Base-by-base conservation (phyloP, 2,329 filamentous ascomycete species). In the Pseudogymnoascus sp. region DNA sequence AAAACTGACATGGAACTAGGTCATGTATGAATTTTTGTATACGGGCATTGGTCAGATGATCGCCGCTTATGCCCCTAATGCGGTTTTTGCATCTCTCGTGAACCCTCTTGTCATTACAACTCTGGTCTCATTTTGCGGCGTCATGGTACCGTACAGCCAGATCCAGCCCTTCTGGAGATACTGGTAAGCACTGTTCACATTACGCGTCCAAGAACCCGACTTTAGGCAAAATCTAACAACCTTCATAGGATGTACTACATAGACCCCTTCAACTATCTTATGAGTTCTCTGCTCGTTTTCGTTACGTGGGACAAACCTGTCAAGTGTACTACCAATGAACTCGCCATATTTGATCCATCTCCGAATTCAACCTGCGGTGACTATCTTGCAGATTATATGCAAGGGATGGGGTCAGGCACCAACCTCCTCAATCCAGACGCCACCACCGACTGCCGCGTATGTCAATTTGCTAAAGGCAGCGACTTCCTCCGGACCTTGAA, bases 41-140 rank as follows among this genome's bases (percentile, higher is more conserved):
- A 83, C 80, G 0, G 80, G 80, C 1, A 82, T 88, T 55, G 85
- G 84, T 0, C 84, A 87, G 67, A 83, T 84, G 68, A 76, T 86
- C 16, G 83, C 83, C 0, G 83, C 84, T 0, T 86, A 85, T 64
- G 81, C 83, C 0, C 84, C 84, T 0, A 86, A 84, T 65, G 82
- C 79, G 39, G 79, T 84, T 11, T 85, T 85, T 52, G 84, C 84
- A 0, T 76, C 82, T 0, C 76, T 86, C 5, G 78, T 80, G 65
- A 86, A 85, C 65, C 83, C 83, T 0, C 69, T 86, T 0, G 61
- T 86, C 12, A 74, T 86, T 62, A 78, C 80, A 0, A 84, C 87
- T 0, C 89, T 91, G 2, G 80, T 90, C 8, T 83, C 82, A 1
- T 92, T 92, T 76, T 91, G 88, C 67, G 89, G 89, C 65, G 87